phyloP scores from a whole-genome alignment of 208 protist species.

The Trypanosoma caninum region DNA sequence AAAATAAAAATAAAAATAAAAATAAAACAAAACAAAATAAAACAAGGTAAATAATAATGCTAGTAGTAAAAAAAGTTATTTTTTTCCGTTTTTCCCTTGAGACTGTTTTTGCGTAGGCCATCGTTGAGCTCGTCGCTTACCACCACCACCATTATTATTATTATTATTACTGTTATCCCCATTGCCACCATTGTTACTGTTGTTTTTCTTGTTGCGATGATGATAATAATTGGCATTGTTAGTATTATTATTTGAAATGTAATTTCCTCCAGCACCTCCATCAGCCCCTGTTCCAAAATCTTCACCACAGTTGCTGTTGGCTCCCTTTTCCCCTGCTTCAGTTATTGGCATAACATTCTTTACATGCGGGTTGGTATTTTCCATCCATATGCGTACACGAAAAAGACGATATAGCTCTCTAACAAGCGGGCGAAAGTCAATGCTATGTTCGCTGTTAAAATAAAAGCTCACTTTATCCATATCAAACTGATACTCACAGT shows the following conservation, averaged over 20 bases:
- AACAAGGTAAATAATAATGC: not conserved
- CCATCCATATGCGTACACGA: constrained; percentile 91
- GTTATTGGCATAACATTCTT: constrained; percentile 76
- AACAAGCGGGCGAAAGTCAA: constrained; percentile 89
- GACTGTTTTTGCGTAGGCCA: not conserved
- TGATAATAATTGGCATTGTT: too few species aligned
- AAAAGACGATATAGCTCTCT: constrained; percentile 88
- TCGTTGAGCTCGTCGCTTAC: not conserved
- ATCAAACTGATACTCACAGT: constrained; percentile 92
- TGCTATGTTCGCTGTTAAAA: constrained; percentile 84
- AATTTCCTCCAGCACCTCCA: not conserved
- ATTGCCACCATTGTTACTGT: too few species aligned
- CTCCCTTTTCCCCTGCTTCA: constrained; percentile 1
- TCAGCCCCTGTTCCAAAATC: not conserved
- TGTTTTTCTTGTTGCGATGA: too few species aligned
- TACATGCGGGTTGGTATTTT: constrained; percentile 86
- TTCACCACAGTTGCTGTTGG: constrained; percentile 27
- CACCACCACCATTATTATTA: not conserved
- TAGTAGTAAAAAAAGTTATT: not conserved
- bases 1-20: not conserved
- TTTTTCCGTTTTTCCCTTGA: not conserved
- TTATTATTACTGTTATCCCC: constrained; percentile 11
- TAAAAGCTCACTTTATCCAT: constrained; percentile 93
- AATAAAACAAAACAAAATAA: not conserved
- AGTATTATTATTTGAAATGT: too few species aligned